Evolutionary conservation across 305 asterid genomes (phyloP).

Genomic region (Striga hermonthica): DNA sequence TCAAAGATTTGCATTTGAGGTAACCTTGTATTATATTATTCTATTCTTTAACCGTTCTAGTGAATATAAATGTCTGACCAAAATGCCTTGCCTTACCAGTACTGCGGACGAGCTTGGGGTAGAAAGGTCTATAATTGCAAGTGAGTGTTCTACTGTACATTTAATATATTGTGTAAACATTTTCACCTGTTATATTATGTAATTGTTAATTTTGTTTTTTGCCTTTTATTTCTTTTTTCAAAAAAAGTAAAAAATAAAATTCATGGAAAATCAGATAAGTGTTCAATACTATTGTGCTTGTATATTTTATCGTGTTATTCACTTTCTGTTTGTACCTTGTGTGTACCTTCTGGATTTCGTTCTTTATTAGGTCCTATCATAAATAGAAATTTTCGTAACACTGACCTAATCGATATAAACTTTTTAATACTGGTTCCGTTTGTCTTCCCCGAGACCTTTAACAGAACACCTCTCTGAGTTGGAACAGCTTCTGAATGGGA

Average conservation of each 20-base stretch:
- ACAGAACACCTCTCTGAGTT: conserved; percentile 77
- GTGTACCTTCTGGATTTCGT: not conserved
- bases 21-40: conserved; percentile 26
- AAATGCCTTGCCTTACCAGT: conserved; percentile 41
- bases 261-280: not conserved
- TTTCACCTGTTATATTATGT: not conserved
- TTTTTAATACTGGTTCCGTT: not conserved
- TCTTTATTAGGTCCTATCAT: conserved; percentile 13
- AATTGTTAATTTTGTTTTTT: conserved; percentile 21
- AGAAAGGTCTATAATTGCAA: conserved; percentile 51
- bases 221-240: conserved; percentile 6
- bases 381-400: conserved; percentile 4
- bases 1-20: conserved; percentile 78
- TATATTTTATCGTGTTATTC: not conserved
- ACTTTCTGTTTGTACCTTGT: not conserved
- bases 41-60: not conserved
- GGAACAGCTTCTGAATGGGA: conserved; percentile 89
- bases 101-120: conserved; percentile 74
- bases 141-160: conserved; percentile 45
- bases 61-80: conserved; percentile 16
- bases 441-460: conserved; percentile 27
- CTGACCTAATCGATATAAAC: not conserved
- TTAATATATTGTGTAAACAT: not conserved
- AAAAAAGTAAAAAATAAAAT: conserved; percentile 2
- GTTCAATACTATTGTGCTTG: not conserved